These are phyloP conservation scores for Aspergillus aculeatinus DNA, from an alignment of 2,329 filamentous ascomycete species.

Conservation along the genomic window DNA sequence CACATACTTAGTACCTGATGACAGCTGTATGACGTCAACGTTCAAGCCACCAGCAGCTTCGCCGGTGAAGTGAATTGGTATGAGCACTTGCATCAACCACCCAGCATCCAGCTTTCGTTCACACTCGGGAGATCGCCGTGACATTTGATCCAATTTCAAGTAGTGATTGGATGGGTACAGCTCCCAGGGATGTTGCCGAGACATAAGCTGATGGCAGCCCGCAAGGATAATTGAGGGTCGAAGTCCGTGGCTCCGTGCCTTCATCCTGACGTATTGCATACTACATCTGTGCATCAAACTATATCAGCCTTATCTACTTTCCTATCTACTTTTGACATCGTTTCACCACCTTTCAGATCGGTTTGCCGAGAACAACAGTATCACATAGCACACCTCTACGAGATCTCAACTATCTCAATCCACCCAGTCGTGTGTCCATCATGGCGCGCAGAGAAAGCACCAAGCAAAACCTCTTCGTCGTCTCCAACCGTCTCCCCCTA, in stretches of 20 bases:
- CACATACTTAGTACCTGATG: background rate
- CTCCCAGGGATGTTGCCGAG: background rate
- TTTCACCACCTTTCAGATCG: background rate
- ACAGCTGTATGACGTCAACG: background rate
- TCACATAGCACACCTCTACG: background rate
- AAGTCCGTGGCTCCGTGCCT: background rate
- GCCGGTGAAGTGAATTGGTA: background rate
- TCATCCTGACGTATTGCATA: slow-evolving; percentile 6
- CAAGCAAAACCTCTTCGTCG: slow-evolving; percentile 57
- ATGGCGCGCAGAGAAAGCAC: background rate
- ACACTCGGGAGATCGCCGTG: background rate
- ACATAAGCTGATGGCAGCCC: background rate
- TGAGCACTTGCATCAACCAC: background rate
- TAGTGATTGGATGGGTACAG: background rate
- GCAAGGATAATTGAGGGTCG: background rate
- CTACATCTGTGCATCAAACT: background rate
- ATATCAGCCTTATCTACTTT: background rate
- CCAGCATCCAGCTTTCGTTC: background rate
- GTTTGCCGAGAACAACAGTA: background rate
- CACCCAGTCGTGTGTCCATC: background rate
- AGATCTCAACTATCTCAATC: background rate
- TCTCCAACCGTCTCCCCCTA: slow-evolving; percentile 89
- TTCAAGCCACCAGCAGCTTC: background rate
- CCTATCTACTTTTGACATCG: background rate
- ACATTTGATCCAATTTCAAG: background rate